Conservation (phyloP, 768 basidiomycete species). For the Xerocomellus intermedius region DNA sequence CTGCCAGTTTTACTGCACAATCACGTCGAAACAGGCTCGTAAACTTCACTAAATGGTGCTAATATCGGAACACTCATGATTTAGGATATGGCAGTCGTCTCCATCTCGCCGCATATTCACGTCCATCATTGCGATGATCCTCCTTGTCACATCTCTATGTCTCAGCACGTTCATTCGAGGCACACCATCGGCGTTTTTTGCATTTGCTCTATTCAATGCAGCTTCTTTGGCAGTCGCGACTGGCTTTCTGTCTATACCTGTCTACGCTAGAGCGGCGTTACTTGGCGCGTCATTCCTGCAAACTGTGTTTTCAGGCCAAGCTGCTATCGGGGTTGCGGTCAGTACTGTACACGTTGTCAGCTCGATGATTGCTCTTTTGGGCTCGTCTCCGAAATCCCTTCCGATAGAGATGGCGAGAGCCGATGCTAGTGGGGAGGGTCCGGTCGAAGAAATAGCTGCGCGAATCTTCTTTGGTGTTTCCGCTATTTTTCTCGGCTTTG, state of each 20-base stretch:
- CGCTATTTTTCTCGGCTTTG: background rate
- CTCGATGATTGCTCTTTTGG: background rate
- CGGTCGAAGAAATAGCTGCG: background rate
- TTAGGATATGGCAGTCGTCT: too few species aligned
- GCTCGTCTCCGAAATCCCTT: background rate
- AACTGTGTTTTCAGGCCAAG: background rate
- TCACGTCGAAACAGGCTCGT: too few species aligned
- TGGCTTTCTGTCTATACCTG: background rate
- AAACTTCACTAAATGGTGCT: too few species aligned
- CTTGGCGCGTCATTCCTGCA: background rate
- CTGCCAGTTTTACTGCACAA: too few species aligned
- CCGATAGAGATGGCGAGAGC: background rate
- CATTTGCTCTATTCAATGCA: too few species aligned
- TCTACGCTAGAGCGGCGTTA: background rate
- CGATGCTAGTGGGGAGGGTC: background rate
- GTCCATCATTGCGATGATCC: too few species aligned
- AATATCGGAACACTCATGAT: too few species aligned
- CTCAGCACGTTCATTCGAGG: too few species aligned
- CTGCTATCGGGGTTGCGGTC: background rate
- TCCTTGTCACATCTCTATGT: too few species aligned
- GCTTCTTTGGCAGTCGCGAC: too few species aligned
- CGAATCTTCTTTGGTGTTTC: background rate
- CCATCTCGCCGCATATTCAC: too few species aligned
- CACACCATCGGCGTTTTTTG: too few species aligned
- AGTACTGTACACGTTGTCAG: background rate